Base-by-base conservation (phyloP, 2,329 filamentous ascomycete genomes). In the Fusarium nelsonii region DNA sequence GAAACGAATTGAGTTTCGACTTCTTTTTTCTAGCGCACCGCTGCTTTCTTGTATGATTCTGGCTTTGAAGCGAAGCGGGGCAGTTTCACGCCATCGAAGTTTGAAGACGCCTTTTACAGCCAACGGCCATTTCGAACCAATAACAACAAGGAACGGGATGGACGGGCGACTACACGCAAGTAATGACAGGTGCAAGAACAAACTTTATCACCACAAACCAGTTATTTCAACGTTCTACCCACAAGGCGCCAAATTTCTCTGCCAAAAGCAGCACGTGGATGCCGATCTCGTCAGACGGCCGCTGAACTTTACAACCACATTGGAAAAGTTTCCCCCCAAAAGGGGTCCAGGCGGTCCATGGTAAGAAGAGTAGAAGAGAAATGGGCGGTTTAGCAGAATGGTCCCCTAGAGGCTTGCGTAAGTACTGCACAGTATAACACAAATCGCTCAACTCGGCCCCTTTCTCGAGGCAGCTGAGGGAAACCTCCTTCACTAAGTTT, bases 211-310 rank as follows among this genome's bases (percentile, higher is more conserved):
- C 46, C 46, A 39, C 23, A 37, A 50, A 39, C 46, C 46, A 50
- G 46, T 50, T 50, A 50, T 50, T 14, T 37, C 46, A 50, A 50
- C 46, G 46, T 50, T 50, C 20, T 26, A 50, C 14, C 46, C 33
- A 39, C 46, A 50, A 50, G 46, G 46, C 46, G 46, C 6, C 23
- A 37, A 26, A 15, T 34, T 12, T 50, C n/a, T 6, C 6, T 37
- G 46, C 16, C 34, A 28, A 50, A 39, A 50, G 23, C 33, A 50
- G 46, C 46, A 50, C 46, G 46, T 50, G 46, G 16, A 3, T 37
- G 46, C 14, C 28, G 46, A 50, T 50, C 46, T 3, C 10, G 23
- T 37, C 20, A 36, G 46, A 15, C 33, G 3, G 28, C 8, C 33
- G 37, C 18, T 28, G 9, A 50, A 50, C 46, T 18, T 26, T 50